These are phyloP conservation scores for Leishmania aethiopica DNA, from an alignment of 208 protist genomes.

Conservation along the genomic window DNA sequence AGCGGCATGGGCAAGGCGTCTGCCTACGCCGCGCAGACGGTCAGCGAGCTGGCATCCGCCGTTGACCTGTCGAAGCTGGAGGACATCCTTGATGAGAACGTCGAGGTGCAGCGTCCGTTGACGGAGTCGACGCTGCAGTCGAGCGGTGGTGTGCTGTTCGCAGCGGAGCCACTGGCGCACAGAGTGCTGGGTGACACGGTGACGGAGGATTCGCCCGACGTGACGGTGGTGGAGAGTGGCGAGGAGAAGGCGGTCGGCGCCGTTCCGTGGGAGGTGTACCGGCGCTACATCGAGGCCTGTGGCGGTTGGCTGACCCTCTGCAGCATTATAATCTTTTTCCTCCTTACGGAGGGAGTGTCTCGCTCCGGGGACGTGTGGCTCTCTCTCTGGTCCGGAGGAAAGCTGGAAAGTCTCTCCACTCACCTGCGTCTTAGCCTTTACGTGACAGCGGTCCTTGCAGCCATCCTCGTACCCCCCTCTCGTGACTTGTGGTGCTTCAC, in stretches of 20 bases:
- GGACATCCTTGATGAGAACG: background rate
- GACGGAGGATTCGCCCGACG: slow-evolving; percentile 6
- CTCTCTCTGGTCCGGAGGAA: slow-evolving; percentile 57
- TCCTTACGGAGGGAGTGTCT: slow-evolving; percentile 43
- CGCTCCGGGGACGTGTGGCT: slow-evolving; percentile 52
- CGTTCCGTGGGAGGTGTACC: slow-evolving; percentile 56
- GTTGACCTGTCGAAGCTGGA: slow-evolving; percentile 1
- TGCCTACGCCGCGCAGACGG: slow-evolving; percentile 1
- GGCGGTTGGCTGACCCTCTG: slow-evolving; percentile 37
- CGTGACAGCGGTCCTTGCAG: slow-evolving; percentile 23
- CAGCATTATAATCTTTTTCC: slow-evolving; percentile 39
- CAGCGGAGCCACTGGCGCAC: background rate
- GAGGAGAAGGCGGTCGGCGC: slow-evolving; percentile 53
- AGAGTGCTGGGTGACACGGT: background rate
- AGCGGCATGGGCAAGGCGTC: slow-evolving; percentile 13
- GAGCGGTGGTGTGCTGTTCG: background rate
- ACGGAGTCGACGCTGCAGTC: background rate
- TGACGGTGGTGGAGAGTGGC: slow-evolving; percentile 12
- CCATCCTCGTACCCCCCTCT: slow-evolving; percentile 25
- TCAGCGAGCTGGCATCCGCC: slow-evolving; percentile 6
- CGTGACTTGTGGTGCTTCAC: slow-evolving; percentile 35
- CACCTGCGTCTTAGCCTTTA: slow-evolving; percentile 32
- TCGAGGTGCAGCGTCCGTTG: background rate
- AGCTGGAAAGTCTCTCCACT: background rate
- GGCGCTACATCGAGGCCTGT: slow-evolving; percentile 50